A percentile compares a stretch with the other conserved stretches of the same genome.
Conservation (phyloP, 2,329 filamentous ascomycete genomes). For the Blumeria graminis region DNA sequence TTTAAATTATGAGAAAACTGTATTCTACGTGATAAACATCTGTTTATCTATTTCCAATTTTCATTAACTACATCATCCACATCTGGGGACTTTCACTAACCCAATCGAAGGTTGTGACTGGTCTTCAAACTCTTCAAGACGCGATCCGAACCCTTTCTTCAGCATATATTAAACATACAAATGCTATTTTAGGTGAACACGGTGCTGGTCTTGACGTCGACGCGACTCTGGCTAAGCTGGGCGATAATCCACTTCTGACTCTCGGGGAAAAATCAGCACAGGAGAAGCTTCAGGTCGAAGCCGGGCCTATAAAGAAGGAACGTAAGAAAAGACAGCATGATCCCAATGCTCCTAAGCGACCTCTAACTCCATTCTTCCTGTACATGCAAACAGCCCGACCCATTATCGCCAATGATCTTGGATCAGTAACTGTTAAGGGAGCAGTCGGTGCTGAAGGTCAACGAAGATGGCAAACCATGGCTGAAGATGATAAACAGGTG, state of each 20-base stretch:
- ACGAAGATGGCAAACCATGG: constrained; percentile 62
- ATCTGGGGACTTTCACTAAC: constrained; percentile 8
- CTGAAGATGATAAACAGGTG: constrained; percentile 41
- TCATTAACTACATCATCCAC: too few relatives aligned
- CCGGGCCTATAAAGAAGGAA: constrained; percentile 54
- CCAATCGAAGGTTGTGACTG: constrained; percentile 39
- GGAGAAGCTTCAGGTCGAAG: constrained; percentile 20
- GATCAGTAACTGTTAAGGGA: constrained; percentile 52
- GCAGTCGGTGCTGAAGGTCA: constrained; percentile 76
- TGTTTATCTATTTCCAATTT: too few relatives aligned
- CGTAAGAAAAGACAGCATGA: constrained; percentile 72
- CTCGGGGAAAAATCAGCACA: constrained; percentile 12
- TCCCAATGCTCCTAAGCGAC: constrained; percentile 84
- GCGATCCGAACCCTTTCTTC: constrained; percentile 57
- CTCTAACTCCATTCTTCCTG: constrained; percentile 82
- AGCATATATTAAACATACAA: constrained; percentile 74
- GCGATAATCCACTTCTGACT: constrained; percentile 19
- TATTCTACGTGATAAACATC: too few relatives aligned
- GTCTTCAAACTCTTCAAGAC: constrained; percentile 55
- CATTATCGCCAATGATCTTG: constrained; percentile 59
- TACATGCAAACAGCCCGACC: constrained; percentile 76
- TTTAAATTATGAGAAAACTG: too few relatives aligned
- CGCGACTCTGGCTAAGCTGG: constrained; percentile 21
- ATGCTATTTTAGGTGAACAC: constrained; percentile 49
- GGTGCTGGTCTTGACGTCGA: constrained; percentile 21